These are phyloP conservation scores for Carex littledalei DNA, from an alignment of 176 grass and related monocot species.

Conservation along the genomic window DNA sequence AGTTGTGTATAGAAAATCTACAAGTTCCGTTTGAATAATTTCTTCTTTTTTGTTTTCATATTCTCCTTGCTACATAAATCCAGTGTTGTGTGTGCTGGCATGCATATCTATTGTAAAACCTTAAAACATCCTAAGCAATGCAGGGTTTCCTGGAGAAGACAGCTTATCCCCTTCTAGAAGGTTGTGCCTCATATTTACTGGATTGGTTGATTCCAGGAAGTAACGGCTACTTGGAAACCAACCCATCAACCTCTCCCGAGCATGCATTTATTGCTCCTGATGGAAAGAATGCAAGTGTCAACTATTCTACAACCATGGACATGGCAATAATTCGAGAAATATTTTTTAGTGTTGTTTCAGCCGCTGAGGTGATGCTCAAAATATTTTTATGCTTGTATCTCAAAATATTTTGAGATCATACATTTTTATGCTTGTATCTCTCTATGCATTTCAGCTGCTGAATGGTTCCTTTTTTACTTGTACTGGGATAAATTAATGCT, in stretches of 20 bases:
- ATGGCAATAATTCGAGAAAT: constrained; percentile 81
- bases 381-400: neutral
- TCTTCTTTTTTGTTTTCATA: neutral
- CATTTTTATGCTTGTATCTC: neutral
- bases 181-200: constrained; percentile 76
- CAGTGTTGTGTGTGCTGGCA: neutral
- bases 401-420: too few relatives aligned
- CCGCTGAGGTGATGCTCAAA: constrained; percentile 48
- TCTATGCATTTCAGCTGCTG: neutral
- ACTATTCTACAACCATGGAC: constrained; percentile 91
- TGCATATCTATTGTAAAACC: neutral
- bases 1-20: neutral
- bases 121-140: neutral
- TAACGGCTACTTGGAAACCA: constrained; percentile 55
- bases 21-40: neutral
- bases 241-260: constrained; percentile 91
- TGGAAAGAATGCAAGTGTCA: constrained; percentile 71
- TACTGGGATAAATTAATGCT: constrained; percentile 2
- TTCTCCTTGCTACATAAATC: neutral
- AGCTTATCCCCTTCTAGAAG: constrained; percentile 76
- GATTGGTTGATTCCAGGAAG: constrained; percentile 68
- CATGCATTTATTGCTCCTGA: constrained; percentile 81
- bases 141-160: constrained; percentile 71
- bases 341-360: constrained; percentile 52
- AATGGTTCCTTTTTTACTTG: constrained; percentile 5